Evolutionary conservation across 257 asterid genomes (phyloP).

Genomic region (Solanum tarapatanum): DNA sequence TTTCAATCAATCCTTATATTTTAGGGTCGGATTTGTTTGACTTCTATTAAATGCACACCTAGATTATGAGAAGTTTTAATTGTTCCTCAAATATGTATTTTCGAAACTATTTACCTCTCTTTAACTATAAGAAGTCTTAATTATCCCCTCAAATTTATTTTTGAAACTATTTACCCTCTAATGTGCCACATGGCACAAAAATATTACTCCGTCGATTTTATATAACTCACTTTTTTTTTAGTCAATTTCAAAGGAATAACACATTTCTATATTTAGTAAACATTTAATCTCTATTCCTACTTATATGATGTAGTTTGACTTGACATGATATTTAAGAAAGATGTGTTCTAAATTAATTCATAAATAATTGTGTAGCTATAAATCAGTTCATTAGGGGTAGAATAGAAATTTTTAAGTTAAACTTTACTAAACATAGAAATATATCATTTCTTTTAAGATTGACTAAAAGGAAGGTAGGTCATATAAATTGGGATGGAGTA

Average conservation of each 20-base stretch:
- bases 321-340: background rate
- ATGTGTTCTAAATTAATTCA: background rate
- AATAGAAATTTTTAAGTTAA: too few relatives aligned
- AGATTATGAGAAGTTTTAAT: background rate
- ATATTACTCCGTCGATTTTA: too few relatives aligned
- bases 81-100: background rate
- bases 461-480: background rate
- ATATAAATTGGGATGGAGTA: too few relatives aligned
- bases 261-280: too few relatives aligned
- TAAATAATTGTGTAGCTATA: background rate
- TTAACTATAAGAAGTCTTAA: too few relatives aligned
- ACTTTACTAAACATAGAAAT: background rate
- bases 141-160: background rate
- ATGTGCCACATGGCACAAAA: background rate
- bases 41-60: background rate
- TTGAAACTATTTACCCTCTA: background rate
- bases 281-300: too few relatives aligned
- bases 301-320: background rate
- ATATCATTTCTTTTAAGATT: too few relatives aligned
- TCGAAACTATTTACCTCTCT: background rate
- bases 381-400: too few relatives aligned
- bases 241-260: background rate
- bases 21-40: background rate
- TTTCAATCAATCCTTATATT: background rate
- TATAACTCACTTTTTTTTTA: background rate